phyloP scores from a whole-genome alignment of 305 asterid genomes.

The Fraxinus platypoda region DNA sequence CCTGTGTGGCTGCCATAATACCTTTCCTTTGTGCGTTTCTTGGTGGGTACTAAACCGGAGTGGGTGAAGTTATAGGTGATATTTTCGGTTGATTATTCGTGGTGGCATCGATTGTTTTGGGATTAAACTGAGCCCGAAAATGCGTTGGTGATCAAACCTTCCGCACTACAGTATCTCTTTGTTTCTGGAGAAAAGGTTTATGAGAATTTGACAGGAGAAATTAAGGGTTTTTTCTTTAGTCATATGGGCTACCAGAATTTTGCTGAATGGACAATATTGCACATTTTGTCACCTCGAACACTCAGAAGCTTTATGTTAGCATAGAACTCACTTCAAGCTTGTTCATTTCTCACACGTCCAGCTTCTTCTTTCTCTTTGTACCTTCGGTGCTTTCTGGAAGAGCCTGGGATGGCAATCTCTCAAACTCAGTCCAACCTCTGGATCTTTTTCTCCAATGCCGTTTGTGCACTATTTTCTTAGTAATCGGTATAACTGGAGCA shows the following conservation, averaged over 20 bases:
- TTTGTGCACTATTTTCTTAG: slow-evolving; percentile 61
- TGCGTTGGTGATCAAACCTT: too few relatives aligned
- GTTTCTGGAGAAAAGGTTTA: background rate
- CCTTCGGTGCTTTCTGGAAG: slow-evolving; percentile 77
- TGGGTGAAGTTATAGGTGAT: too few relatives aligned
- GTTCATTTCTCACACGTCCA: slow-evolving; percentile 31
- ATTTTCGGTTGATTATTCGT: too few relatives aligned
- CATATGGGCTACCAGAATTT: background rate
- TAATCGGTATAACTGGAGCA: slow-evolving; percentile 74
- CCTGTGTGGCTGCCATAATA: too few relatives aligned
- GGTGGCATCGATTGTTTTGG: too few relatives aligned
- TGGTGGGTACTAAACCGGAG: too few relatives aligned
- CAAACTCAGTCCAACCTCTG: slow-evolving; percentile 61
- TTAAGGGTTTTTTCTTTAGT: background rate
- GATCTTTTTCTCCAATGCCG: slow-evolving; percentile 79
- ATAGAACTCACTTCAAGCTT: slow-evolving; percentile 1
- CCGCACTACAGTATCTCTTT: background rate
- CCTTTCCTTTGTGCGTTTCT: too few relatives aligned
- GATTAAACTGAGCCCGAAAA: too few relatives aligned
- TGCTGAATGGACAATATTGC: background rate
- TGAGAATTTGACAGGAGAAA: background rate
- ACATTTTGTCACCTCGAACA: background rate
- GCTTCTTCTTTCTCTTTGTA: slow-evolving; percentile 56
- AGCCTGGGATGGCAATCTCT: slow-evolving; percentile 63
- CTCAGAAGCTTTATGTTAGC: background rate